These are phyloP conservation scores for Fusarium acutatum DNA, from an alignment of 2,329 filamentous ascomycete species.

Conservation along the genomic window DNA sequence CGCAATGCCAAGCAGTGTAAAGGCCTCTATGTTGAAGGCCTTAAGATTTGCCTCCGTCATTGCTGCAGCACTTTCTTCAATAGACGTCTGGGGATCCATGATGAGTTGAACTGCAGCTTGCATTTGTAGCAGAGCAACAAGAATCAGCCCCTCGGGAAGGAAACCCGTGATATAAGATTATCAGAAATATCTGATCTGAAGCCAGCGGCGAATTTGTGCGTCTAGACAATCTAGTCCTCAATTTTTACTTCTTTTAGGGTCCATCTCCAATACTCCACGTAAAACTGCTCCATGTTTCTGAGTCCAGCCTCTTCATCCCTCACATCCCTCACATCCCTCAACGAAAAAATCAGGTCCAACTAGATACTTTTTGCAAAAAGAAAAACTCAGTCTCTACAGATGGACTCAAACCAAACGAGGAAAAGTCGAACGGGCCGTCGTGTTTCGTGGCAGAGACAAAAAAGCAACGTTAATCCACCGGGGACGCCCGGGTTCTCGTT, in stretches of 20 bases:
- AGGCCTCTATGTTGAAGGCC: slow-evolving; percentile 45
- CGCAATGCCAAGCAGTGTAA: slow-evolving; percentile 59
- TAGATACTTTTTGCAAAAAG: background rate
- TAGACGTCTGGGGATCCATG: slow-evolving; percentile 25
- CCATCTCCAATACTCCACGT: background rate
- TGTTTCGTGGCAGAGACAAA: slow-evolving; percentile 31
- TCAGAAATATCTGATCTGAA: background rate
- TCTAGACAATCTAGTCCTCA: background rate
- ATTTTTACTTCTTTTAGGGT: slow-evolving; percentile 1
- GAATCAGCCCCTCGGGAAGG: background rate
- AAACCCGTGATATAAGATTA: slow-evolving; percentile 18
- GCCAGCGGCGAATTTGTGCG: background rate
- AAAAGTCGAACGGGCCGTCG: slow-evolving; percentile 23
- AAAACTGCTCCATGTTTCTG: background rate
- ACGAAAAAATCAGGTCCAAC: background rate
- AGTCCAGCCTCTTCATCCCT: slow-evolving; percentile 2
- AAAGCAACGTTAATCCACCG: slow-evolving; percentile 7
- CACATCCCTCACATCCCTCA: slow-evolving; percentile 1
- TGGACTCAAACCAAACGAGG: slow-evolving; percentile 10
- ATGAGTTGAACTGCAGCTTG: background rate
- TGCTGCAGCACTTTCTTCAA: slow-evolving; percentile 33
- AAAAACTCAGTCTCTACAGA: background rate
- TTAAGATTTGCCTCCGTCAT: slow-evolving; percentile 36
- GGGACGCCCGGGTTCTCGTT: slow-evolving; percentile 18
- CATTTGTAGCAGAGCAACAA: background rate